Evolutionary conservation across 2,329 filamentous ascomycete species (phyloP).

Genomic region (Beauveria brongniartii): DNA sequence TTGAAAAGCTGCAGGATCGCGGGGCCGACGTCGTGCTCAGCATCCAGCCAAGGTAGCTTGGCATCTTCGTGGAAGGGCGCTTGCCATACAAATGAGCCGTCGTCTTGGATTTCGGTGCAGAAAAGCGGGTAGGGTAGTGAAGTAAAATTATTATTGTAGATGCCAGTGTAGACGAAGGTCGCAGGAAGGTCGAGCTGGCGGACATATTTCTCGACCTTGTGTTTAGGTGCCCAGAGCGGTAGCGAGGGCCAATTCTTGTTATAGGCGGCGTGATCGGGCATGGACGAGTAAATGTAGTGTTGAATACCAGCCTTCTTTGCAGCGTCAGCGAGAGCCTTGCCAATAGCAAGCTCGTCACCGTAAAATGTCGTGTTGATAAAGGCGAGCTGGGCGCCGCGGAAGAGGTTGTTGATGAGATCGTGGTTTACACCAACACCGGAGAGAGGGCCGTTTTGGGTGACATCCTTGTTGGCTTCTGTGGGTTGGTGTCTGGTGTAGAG

Average conservation of each 20-base stretch:
- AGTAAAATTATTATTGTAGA: constrained; percentile 99
- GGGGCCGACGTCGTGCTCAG: constrained; percentile 91
- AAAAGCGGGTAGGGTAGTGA: constrained; percentile 87
- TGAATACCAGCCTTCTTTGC: constrained; percentile 77
- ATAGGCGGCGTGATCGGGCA: constrained; percentile 88
- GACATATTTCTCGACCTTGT: constrained; percentile 86
- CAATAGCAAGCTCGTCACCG: constrained; percentile 87
- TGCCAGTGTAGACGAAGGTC: constrained; percentile 92
- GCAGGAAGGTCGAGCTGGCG: constrained; percentile 73
- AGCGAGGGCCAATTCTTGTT: constrained; percentile 70
- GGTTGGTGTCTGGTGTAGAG: constrained; percentile 49
- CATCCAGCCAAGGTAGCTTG: constrained; percentile 89
- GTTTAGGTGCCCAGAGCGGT: constrained; percentile 88
- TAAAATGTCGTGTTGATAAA: constrained; percentile 99
- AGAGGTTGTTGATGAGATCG: constrained; percentile 66
- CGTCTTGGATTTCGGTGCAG: constrained; percentile 80
- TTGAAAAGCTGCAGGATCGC: constrained; percentile 92
- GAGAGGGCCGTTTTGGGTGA: constrained; percentile 60
- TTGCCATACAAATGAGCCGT: constrained; percentile 86
- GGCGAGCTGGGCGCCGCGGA: constrained; percentile 75
- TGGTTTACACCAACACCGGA: constrained; percentile 61
- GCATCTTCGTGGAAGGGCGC: constrained; percentile 88
- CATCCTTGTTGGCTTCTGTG: constrained; percentile 46
- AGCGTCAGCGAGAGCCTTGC: constrained; percentile 79
- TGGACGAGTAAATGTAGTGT: constrained; percentile 93